Conservation (phyloP, 768 basidiomycete genomes). For the Rhodocollybia butyracea region DNA sequence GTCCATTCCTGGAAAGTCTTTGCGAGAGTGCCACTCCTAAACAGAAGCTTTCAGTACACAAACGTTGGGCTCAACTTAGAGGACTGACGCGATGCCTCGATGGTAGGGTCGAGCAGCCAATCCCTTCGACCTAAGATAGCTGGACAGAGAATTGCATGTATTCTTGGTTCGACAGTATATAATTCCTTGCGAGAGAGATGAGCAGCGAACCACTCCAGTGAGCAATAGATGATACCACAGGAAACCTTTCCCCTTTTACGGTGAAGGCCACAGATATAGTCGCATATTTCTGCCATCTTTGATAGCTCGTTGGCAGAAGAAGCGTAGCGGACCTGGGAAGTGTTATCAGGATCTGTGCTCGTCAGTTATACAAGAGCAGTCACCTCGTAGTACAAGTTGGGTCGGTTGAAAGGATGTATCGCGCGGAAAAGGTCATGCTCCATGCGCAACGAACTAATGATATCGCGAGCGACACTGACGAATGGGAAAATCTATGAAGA, state of each 20-base stretch:
- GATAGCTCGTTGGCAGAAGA: conserved; percentile 44
- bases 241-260: conserved; percentile 54
- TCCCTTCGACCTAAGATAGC: conserved; percentile 62
- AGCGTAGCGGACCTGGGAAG: conserved; percentile 57
- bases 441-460: conserved; percentile 65
- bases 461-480: conserved; percentile 74
- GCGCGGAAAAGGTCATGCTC: conserved; percentile 55
- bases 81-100: conserved; percentile 56
- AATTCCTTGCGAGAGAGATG: too few species aligned
- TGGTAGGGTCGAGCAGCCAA: conserved; percentile 73
- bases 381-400: conserved; percentile 82
- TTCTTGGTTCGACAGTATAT: conserved; percentile 60
- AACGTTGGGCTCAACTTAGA: background rate
- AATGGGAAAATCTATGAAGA: background rate
- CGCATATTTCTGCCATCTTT: conserved; percentile 62
- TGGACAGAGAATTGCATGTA: conserved; percentile 66
- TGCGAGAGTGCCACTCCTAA: conserved; percentile 49
- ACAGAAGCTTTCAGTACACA: background rate
- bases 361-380: background rate
- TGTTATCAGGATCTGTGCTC: background rate
- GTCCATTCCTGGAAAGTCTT: conserved; percentile 61
- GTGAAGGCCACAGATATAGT: conserved; percentile 65
- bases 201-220: too few species aligned
- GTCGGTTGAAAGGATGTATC: conserved; percentile 77
- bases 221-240: conserved; percentile 78